A percentile compares a stretch with the other conserved stretches of the same genome.
phyloP scores from a whole-genome alignment of 352 stramenopile genomes.

The Pythium rhizo-oryzae region DNA sequence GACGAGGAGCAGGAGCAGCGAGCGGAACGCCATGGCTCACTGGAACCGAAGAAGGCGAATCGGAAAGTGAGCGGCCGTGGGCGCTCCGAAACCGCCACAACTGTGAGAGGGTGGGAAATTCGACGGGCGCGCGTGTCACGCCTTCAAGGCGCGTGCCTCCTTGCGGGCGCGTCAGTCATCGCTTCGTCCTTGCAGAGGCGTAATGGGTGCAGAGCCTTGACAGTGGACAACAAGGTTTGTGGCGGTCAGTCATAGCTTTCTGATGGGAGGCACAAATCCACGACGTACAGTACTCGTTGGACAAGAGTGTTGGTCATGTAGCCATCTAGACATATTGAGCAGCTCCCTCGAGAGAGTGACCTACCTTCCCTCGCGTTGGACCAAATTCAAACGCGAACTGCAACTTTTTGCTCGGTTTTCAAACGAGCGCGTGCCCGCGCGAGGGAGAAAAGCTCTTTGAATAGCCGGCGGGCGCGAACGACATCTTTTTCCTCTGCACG shows the following conservation, averaged over 20 bases:
- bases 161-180: not conserved
- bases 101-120: not conserved
- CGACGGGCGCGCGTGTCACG: not conserved
- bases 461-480: no score
- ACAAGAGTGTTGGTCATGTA: not conserved
- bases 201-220: not conserved
- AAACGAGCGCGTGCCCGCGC: not conserved
- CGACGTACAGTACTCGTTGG: not conserved
- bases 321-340: not conserved
- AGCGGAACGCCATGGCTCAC: conserved; percentile 3
- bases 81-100: not conserved
- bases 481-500: not conserved
- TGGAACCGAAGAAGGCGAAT: not conserved
- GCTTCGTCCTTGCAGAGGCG: no score
- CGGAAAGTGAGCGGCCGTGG: not conserved
- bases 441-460: no score
- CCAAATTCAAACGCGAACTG: not conserved
- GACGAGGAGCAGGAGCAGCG: not conserved
- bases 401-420: not conserved
- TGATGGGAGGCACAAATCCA: not conserved
- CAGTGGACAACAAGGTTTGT: not conserved
- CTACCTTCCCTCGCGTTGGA: not conserved
- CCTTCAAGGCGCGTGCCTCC: not conserved
- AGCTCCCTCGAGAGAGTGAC: not conserved
- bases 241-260: not conserved